Conservation (phyloP, 805 yeast species). For the Myxozyma mucilagina region DNA sequence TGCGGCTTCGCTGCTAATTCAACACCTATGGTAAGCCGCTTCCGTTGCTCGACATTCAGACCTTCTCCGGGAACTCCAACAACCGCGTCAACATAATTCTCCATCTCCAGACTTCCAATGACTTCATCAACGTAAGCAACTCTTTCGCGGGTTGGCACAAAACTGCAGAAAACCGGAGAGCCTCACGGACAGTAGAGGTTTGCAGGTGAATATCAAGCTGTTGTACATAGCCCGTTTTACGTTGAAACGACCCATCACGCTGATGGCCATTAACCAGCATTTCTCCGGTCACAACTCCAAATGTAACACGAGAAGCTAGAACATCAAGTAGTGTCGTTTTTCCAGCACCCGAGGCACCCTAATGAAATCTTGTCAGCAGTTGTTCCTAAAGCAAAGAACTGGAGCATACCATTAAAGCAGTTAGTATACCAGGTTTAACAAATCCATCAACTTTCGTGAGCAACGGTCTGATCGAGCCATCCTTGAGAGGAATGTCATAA, state of each 20-base stretch:
- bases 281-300: conserved; percentile 75
- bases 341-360: conserved; percentile 85
- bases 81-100: conserved; percentile 68
- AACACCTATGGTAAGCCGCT: conserved; percentile 68
- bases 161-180: conserved; percentile 68
- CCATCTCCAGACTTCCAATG: conserved; percentile 67
- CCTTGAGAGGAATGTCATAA: conserved; percentile 65
- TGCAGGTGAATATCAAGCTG: conserved; percentile 77
- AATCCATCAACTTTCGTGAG: conserved; percentile 72
- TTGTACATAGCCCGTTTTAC: conserved; percentile 79
- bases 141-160: conserved; percentile 70
- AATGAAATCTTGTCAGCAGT: not conserved
- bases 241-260: conserved; percentile 66
- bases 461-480: conserved; percentile 55
- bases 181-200: conserved; percentile 71
- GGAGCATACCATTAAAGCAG: conserved; percentile 60
- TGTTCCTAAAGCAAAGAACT: too few species aligned
- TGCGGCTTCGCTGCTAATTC: conserved; percentile 71
- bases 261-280: conserved; percentile 69
- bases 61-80: conserved; percentile 80
- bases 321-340: conserved; percentile 70
- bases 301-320: conserved; percentile 66
- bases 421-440: conserved; percentile 80
- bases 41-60: conserved; percentile 66
- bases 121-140: conserved; percentile 67